Evolutionary conservation across 495 filamentous ascomycete genomes (phyloP), one percentile per base, ranked within the genome.

Genomic region (Talaromyces nanjingensis): DNA sequence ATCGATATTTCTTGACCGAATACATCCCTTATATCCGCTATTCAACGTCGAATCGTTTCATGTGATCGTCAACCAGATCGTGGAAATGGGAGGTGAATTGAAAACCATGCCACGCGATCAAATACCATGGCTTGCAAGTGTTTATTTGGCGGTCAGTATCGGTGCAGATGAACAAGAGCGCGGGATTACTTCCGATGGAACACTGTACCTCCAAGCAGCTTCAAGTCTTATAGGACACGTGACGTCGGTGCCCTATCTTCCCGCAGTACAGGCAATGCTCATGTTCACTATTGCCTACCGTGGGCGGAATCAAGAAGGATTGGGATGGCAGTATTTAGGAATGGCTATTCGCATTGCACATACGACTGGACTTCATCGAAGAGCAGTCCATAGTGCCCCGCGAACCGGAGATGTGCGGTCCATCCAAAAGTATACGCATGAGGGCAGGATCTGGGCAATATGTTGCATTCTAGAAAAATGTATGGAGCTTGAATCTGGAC

Each of bases 321-420:
- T 59, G 57, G 57, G 57, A 18, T 59, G 57, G 57, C 57, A 59
- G 29, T 64, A 64, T 34, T 45, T 69, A 6, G 65, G 67, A 5
- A 61, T 65, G 27, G 67, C 67, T 22, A 69, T 69, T 31, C 52
- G 67, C 20, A 42, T 69, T 29, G 67, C 67, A 4, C 64, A 67
- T 47, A 64, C 67, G 12, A 63, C 58, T 6, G 67, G 65, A 5
- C 45, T 67, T 6, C 66, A 69, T 34, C 27, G 55, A 12, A 59
- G 57, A 59, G 57, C 57, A n/a, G 31, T 31, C 3, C 18, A 59
- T 39, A 59, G 57, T 39, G 57, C 57, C 20, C 57, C 57, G 2
- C 57, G 29, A 5, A 22, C 29, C 6, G 16, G 33, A 8, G 33
- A 59, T 39, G 3, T 39, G 27, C 31, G 37, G 3, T 14, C 20